Conservation (phyloP, 352 stramenopile genomes). For the Phytophthora niederhauseri region DNA sequence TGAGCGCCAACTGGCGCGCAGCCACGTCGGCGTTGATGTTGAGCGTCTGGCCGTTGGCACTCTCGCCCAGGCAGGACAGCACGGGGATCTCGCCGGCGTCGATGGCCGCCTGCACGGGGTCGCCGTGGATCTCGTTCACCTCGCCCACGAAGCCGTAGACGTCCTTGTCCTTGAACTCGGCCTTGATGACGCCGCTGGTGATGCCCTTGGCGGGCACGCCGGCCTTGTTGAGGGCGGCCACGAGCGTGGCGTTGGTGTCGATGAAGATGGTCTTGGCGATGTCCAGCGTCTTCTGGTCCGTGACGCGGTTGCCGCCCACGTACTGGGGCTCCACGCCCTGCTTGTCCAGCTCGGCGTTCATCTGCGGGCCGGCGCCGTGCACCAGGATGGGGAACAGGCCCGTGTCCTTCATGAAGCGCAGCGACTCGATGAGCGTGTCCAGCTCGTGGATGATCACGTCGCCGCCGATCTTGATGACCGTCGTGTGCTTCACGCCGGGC, state of each 20-base stretch:
- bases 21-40: constrained; percentile 92
- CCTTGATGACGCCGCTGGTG: constrained; percentile 86
- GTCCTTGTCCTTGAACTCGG: constrained; percentile 79
- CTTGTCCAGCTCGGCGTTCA: constrained; percentile 86
- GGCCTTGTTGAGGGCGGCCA: constrained; percentile 71
- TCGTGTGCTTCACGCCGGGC: constrained; percentile 71
- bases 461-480: constrained; percentile 91
- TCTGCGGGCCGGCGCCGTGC: constrained; percentile 89
- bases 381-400: constrained; percentile 89
- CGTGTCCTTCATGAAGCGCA: constrained; percentile 84
- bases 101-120: constrained; percentile 73
- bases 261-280: constrained; percentile 90
- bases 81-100: constrained; percentile 79
- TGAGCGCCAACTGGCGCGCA: constrained; percentile 78
- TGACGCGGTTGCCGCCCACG: constrained; percentile 88
- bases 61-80: constrained; percentile 86
- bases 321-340: constrained; percentile 89
- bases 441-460: constrained; percentile 91
- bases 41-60: constrained; percentile 72
- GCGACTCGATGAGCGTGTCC: constrained; percentile 81
- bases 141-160: constrained; percentile 88
- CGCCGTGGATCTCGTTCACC: constrained; percentile 76
- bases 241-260: constrained; percentile 82
- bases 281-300: constrained; percentile 84
- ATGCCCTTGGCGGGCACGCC: constrained; percentile 79